Percentiles rank a stretch among this genome's conserved stretches.
Conservation (phyloP, 2,329 filamentous ascomycete species). For the Penicillium hesseltinei region DNA sequence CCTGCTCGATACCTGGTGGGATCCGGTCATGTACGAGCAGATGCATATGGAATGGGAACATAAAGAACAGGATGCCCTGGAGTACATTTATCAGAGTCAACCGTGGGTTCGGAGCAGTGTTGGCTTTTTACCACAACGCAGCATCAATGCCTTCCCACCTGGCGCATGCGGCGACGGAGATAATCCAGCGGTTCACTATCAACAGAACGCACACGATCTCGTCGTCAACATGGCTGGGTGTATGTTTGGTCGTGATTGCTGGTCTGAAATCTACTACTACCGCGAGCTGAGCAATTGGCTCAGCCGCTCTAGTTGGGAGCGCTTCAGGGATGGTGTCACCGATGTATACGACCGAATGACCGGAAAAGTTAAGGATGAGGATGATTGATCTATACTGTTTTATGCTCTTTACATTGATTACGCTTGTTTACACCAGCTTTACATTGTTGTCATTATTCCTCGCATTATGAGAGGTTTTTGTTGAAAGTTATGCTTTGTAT, state of each 20-base stretch:
- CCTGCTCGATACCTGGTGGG: constrained; percentile 96
- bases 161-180: constrained; percentile 69
- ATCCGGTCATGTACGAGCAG: constrained; percentile 95
- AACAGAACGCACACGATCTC: constrained; percentile 82
- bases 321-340: constrained; percentile 38
- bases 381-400: not conserved
- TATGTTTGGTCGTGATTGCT: constrained; percentile 94
- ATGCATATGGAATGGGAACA: constrained; percentile 99
- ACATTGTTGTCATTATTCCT: not conserved
- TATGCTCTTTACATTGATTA: not conserved
- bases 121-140: constrained; percentile 85
- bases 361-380: constrained; percentile 15
- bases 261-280: constrained; percentile 96
- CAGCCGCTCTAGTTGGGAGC: constrained; percentile 80
- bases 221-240: constrained; percentile 98
- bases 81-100: constrained; percentile 86
- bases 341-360: constrained; percentile 22
- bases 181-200: constrained; percentile 79
- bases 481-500: not conserved
- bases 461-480: not conserved
- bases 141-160: constrained; percentile 89
- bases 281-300: constrained; percentile 86
- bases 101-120: constrained; percentile 89
- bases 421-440: not conserved
- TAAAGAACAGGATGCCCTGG: constrained; percentile 94